Base-by-base conservation (phyloP, 2,329 filamentous ascomycete species). In the Ceratocystis lukuohia region DNA sequence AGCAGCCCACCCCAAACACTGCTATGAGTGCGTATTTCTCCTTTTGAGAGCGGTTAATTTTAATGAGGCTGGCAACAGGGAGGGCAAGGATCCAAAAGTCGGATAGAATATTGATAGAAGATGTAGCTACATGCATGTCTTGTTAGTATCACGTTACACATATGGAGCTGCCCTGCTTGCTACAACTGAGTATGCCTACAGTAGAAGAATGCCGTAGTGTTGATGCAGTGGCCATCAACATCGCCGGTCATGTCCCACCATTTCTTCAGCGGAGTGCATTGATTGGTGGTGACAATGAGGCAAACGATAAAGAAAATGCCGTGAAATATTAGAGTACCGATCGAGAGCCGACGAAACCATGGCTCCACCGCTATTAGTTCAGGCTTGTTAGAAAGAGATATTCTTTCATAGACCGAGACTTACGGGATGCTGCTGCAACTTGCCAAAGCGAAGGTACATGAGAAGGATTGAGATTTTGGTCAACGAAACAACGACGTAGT, bases 21-120 rank as follows among this genome's bases (percentile, higher is more conserved):
- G 74, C 64, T 48, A 75, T 73, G 46, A 86, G 75, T 0, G 80
- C 81, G 15, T 80, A 71, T 65, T 82, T 82, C 66, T 82, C 80
- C 2, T 74, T 74, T 3, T 71, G 72, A 0, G 80, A 78, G 5
- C 82, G 80, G 66, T 80, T 75, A 2, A 83, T 75, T 1, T 74
- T 74, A 0, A 76, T 72, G 0, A 82, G 72, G 1, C 79, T 76
- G 0, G 73, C 74, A 45, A 81, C 72, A 1, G 80, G 80, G 1
- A 82, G 72, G 0, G 72, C 63, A 5, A 81, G 73, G 48, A 81
- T 77, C 70, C 76, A 77, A 44, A 78, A 67, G 66, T 82, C 80
- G 2, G 80, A 76, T 5, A 79, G 6, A 46, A 81, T 80, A 69
- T 80, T 80, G 69, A 77, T 75, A 20, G 71, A 71, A 7, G 76